Conservation (phyloP, 2,329 filamentous ascomycete genomes). For the Paramyrothecium sp. region DNA sequence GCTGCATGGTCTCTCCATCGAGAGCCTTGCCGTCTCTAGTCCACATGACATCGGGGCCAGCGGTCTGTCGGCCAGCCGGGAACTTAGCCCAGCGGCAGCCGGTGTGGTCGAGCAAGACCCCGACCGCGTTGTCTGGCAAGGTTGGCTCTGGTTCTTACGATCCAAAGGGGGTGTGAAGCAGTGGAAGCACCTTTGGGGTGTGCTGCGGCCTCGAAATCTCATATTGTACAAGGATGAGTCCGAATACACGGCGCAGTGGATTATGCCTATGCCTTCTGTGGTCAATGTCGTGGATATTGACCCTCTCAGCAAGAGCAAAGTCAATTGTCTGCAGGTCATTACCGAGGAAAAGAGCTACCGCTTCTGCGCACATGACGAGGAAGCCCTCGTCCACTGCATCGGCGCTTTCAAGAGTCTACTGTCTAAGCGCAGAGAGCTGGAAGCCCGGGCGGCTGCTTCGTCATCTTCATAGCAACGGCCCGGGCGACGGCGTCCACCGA, state of each 20-base stretch:
- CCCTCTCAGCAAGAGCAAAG: slow-evolving; percentile 79
- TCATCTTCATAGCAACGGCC: slow-evolving; percentile 1
- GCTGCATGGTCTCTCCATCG: slow-evolving; percentile 49
- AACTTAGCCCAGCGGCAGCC: slow-evolving; percentile 53
- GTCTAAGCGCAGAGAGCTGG: slow-evolving; percentile 64
- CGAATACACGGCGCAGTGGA: slow-evolving; percentile 84
- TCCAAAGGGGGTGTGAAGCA: slow-evolving; percentile 80
- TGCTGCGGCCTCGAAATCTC: slow-evolving; percentile 80
- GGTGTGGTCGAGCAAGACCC: slow-evolving; percentile 57
- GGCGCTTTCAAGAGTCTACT: slow-evolving; percentile 88
- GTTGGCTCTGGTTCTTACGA: slow-evolving; percentile 82
- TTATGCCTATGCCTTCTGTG: slow-evolving; percentile 75
- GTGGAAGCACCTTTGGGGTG: slow-evolving; percentile 95
- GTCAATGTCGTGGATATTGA: slow-evolving; percentile 94
- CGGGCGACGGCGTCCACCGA: background rate
- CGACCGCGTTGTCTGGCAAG: slow-evolving; percentile 91
- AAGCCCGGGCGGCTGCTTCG: slow-evolving; percentile 37
- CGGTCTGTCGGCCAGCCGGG: slow-evolving; percentile 9
- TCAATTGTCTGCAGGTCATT: slow-evolving; percentile 87
- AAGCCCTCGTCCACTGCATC: slow-evolving; percentile 77
- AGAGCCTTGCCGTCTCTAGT: slow-evolving; percentile 44
- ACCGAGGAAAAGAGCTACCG: slow-evolving; percentile 84
- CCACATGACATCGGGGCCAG: slow-evolving; percentile 22
- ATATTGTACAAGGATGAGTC: slow-evolving; percentile 90
- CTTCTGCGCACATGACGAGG: slow-evolving; percentile 77